Base-by-base conservation (phyloP, 768 basidiomycete species). In the Collybia mongolica region DNA sequence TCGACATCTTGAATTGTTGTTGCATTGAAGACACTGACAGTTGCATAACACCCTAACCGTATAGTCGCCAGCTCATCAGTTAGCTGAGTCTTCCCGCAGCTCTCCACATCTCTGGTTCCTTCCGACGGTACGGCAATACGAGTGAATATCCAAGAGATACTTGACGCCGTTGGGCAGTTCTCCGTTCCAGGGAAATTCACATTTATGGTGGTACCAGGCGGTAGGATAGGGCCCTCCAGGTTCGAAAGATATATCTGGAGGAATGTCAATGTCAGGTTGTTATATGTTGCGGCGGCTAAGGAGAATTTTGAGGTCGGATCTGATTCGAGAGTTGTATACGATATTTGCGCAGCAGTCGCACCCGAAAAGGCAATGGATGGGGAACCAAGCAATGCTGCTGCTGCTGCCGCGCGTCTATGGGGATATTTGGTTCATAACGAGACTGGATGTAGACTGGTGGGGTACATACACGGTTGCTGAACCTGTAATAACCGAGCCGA, bases 111-210 rank as follows among this genome's bases (percentile, higher is more conserved):
- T 47, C 54, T 57, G 35, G 54, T 60, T 36, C 44, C 54, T 19
- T n/a, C 15, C 17, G 60, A 11, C 42, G 65, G 56, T 39, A 53
- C 42, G 35, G 59, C 40, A 46, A 69, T 58, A 11, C 69, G 54
- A 22, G 71, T 67, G 23, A 71, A 53, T 7, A 72, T 64, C 54
- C 65, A 72, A 26, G 53, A 45, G 63, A 61, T 70, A 48, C 54
- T 57, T 9, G 35, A 35, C 19, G 54, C 60, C 17, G 44, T 43
- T 14, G 62, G 45, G 51, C 71, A 73, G 44, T 40, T 48, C 42
- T 55, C 54, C 23, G 58, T 62, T 17, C 65, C 45, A 5, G 69
- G 60, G 54, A 59, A 70, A 54, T 72, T 73, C 51, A 73, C 69
- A 54, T 70, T 71, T 38, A 73, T 51, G 20, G 63, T 58, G 36